A percentile compares a stretch with the other conserved stretches of the same genome.
Conservation (phyloP, 192 early-diverging fungal genomes). For the Pilobolus umbonatus region DNA sequence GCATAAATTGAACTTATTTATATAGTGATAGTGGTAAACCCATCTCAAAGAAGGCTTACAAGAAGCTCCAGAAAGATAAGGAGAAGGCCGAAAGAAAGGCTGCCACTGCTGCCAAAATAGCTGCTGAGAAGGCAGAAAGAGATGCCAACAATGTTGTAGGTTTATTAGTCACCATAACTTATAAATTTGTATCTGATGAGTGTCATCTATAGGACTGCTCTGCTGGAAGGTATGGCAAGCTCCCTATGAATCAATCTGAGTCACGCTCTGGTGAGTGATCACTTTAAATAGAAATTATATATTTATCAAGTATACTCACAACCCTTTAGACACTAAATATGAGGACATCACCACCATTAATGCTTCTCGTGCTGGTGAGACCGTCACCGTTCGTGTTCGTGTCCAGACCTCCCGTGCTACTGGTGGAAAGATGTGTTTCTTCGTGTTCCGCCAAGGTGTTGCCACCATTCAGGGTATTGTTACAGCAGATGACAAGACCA, state of each 20-base stretch:
- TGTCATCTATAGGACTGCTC: conserved; percentile 63
- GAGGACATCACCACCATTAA: conserved; percentile 64
- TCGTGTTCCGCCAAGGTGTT: conserved; percentile 82
- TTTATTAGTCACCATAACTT: not conserved
- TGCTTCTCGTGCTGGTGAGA: conserved; percentile 61
- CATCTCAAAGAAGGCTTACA: conserved; percentile 84
- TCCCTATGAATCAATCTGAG: conserved; percentile 82
- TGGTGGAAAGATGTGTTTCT: conserved; percentile 85
- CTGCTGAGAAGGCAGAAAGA: conserved; percentile 63
- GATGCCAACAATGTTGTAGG: conserved; percentile 51
- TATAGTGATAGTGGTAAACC: conserved; percentile 80
- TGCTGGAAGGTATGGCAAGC: conserved; percentile 78
- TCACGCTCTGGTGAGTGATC: conserved; percentile 56
- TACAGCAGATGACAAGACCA: conserved; percentile 55
- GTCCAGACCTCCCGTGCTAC: conserved; percentile 84
- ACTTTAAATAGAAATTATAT: not conserved
- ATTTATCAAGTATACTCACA: too few species aligned
- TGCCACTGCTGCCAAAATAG: conserved; percentile 61
- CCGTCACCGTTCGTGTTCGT: conserved; percentile 81
- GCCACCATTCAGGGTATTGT: conserved; percentile 90
- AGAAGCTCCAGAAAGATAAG: conserved; percentile 88
- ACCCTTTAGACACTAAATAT: conserved; percentile 50
- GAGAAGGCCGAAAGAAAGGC: conserved; percentile 78
- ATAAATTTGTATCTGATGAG: not conserved
- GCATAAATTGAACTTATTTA: not conserved